Percentiles rank a stretch among this genome's conserved stretches.
These are phyloP conservation scores for Hygrophoropsis aurantiaca DNA, from an alignment of 768 basidiomycete species.

Conservation along the genomic window DNA sequence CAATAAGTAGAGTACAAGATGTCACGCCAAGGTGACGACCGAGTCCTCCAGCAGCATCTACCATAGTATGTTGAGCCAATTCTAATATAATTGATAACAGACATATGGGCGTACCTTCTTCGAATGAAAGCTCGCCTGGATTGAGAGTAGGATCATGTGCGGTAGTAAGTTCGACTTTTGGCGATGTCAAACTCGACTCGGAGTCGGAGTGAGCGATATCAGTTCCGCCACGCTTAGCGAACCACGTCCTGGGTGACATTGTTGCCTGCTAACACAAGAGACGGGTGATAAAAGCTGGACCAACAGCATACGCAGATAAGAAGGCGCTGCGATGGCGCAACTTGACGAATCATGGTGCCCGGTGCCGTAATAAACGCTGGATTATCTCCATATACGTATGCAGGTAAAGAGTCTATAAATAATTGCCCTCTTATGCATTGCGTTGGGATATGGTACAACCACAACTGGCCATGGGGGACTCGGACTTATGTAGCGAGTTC, in stretches of 20 bases:
- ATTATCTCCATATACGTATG: no score
- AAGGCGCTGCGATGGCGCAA: no score
- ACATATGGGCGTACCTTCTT: conserved; percentile 40
- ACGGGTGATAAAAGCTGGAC: no score
- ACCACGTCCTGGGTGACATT: conserved; percentile 13
- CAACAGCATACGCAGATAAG: no score
- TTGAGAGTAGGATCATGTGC: conserved; percentile 24
- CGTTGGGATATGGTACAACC: no score
- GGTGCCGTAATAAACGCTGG: no score
- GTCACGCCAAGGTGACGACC: conserved; percentile 58
- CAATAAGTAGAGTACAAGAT: conserved; percentile 56
- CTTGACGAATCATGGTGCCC: no score
- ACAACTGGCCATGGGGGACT: no score
- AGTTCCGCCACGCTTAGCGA: neutral
- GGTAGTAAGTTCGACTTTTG: neutral
- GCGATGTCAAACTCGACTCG: conserved; percentile 3
- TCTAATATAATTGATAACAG: neutral
- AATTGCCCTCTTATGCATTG: no score
- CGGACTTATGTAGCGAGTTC: no score
- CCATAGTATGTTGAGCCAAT: neutral
- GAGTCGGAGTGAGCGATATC: neutral
- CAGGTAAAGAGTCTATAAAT: no score
- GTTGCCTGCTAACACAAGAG: neutral
- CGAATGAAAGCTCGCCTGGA: conserved; percentile 46
- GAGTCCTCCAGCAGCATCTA: conserved; percentile 55